A percentile compares a stretch with the other conserved stretches of the same genome.
phyloP scores from a whole-genome alignment of 2,329 filamentous ascomycete species.

The Colletotrichum magnum region DNA sequence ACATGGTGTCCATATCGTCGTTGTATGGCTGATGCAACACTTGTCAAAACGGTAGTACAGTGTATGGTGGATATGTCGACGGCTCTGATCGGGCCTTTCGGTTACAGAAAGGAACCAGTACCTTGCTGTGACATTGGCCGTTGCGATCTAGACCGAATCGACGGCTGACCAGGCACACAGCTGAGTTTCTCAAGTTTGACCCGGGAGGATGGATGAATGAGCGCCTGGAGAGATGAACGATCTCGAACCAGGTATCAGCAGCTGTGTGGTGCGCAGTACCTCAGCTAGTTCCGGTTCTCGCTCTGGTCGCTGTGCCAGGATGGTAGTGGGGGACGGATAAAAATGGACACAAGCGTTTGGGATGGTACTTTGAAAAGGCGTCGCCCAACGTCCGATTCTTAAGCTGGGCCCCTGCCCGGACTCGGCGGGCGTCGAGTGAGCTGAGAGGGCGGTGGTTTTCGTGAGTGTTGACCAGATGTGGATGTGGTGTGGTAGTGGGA shows the following conservation, averaged over 20 bases:
- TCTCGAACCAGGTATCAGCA: too few species aligned
- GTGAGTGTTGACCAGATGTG: slow-evolving; percentile 2
- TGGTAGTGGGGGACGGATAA: slow-evolving; percentile 20
- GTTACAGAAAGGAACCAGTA: slow-evolving; percentile 7
- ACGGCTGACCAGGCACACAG: slow-evolving; percentile 25
- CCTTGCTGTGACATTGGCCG: background rate
- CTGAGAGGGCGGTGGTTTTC: slow-evolving; percentile 1
- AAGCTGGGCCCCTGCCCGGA: too few species aligned
- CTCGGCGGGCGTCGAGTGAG: slow-evolving; percentile 6
- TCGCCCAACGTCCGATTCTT: too few species aligned
- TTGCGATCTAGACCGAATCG: slow-evolving; percentile 33
- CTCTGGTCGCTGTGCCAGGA: slow-evolving; percentile 24
- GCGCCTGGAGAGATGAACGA: slow-evolving; percentile 15
- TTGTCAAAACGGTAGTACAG: slow-evolving; percentile 1
- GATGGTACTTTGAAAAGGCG: slow-evolving; percentile 16
- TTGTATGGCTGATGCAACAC: slow-evolving; percentile 7
- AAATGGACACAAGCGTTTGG: slow-evolving; percentile 18
- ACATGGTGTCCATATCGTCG: slow-evolving; percentile 9
- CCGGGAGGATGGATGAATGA: slow-evolving; percentile 25
- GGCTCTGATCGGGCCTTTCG: background rate
- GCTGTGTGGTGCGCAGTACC: too few species aligned
- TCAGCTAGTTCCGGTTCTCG: slow-evolving; percentile 1
- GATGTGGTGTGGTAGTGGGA: slow-evolving; percentile 35
- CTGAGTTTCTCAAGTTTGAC: slow-evolving; percentile 19
- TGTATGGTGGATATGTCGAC: slow-evolving; percentile 15